Evolutionary conservation across 805 yeast genomes (phyloP), one percentile per base, ranked within the genome.

Genomic region (Candida rishiriensis): DNA sequence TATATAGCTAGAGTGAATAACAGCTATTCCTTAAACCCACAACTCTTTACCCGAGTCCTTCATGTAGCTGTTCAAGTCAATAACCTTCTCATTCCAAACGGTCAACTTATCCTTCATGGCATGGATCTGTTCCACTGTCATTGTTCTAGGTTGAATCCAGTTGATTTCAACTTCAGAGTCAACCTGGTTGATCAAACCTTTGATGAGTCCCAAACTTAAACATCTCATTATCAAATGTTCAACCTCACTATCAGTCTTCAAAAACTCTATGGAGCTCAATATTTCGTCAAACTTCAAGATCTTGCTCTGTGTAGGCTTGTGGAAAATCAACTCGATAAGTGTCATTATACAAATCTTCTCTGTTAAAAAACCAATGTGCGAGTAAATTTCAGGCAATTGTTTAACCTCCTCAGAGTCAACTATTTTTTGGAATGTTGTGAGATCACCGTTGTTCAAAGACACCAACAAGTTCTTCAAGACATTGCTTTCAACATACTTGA

Each of bases 81-180:
- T 73, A 21, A 91, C 97, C 54, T 82, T 82, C 43, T 65, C 63
- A 54, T 85, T 83, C 99, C 99, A 93, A 41, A 72, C 73, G 26
- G 72, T 72, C 59, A 93, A 75, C 56, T 86, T 85, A 41, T 74
- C 72, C 52, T 81, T 80, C 85, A 93, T 88, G 36, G 74, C 73
- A 45, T 73, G 76, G 46, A 91, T 85, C 71, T 93, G 99, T 36
- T 78, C 78, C 50, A 72, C 73, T 58, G 88, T 88, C 75, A 93
- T 83, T 43, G 89, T 87, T 58, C 98, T 77, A 47, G 99, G 98
- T 72, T 93, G 98, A 49, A 91, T 83, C 99, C 99, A 93, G 26
- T 85, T 81, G 39, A 93, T 81, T 30, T 84, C 81, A 44, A 93
- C 85, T 12, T 83, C 70, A 63, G 83, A 79, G 40, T 79, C 78